Base-by-base conservation (phyloP, 495 filamentous ascomycete genomes). In the Bacidia rubella region DNA sequence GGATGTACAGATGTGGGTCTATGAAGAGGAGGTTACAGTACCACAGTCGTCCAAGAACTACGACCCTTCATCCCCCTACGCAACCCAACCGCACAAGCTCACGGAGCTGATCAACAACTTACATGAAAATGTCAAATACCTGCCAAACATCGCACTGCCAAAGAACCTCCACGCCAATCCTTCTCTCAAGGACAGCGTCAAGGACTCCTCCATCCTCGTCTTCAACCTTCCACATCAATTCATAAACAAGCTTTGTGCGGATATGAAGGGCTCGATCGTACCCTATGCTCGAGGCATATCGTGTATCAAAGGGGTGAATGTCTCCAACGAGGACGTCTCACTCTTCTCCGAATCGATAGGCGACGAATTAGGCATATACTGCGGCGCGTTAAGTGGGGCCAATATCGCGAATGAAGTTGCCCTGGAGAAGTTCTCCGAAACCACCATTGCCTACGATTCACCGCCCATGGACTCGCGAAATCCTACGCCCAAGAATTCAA, bases 201-300 rank as follows among this genome's bases (percentile, higher is more conserved):
- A 81, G 62, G 81, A 83, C 62, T 80, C 87, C 53, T 82, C 86
- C 2, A 83, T 99, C 51, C 78, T 99, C 39, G 75, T 99, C 59
- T 99, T 99, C 77, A 95, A 95, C 70, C 76, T 98, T 17, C 93
- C 93, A 4, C 93, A 99, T 70, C 90, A 99, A 66, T 99, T 99
- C 69, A 95, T 99, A 62, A 76, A 77, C 65, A 81, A 79, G 55
- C 86, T 87, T 56, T 96, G 90, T 68, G 75, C 82, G 39, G 80
- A 87, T 64, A 75, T 99, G 54, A 77, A 85, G 65, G 92, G 87
- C 48, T 79, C 94, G 58, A 90, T 93, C 60, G 68, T 95, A 15
- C 92, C 92, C 0, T 96, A 83, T 58, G 90, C 93, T 17, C 81
- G 93, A 46, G 93, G 88, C 42, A 85, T 99, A 55, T 95, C 87